Evolutionary conservation across 2,329 filamentous ascomycete species (phyloP).

Genomic region (Nannizzia gypsea): DNA sequence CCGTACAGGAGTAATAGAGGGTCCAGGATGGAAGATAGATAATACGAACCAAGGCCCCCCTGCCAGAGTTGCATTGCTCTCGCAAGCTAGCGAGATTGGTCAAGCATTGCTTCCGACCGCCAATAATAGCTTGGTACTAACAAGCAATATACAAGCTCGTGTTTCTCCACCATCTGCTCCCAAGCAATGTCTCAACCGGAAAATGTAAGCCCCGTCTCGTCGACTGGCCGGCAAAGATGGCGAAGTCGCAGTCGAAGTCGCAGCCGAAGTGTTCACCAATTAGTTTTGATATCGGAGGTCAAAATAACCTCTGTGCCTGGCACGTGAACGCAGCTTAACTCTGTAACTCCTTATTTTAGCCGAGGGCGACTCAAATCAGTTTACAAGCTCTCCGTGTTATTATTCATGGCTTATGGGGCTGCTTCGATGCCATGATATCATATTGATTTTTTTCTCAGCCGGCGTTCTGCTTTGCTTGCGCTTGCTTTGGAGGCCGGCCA

Average conservation of each 20-base stretch:
- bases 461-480: background rate
- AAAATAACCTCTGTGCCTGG: background rate
- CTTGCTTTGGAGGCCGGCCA: background rate
- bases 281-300: background rate
- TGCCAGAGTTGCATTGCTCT: background rate
- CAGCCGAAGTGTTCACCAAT: too few relatives aligned
- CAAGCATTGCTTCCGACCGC: background rate
- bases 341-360: background rate
- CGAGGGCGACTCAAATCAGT: background rate
- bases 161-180: background rate
- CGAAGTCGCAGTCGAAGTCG: background rate
- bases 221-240: background rate
- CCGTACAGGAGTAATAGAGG: background rate
- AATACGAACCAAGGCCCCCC: background rate
- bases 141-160: slow-evolving; percentile 3
- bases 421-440: background rate
- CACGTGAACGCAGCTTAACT: background rate
- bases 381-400: too few relatives aligned
- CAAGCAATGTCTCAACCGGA: background rate
- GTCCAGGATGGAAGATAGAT: background rate
- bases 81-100: slow-evolving; percentile 1
- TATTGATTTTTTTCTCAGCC: too few relatives aligned
- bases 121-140: slow-evolving; percentile 1
- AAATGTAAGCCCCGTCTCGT: background rate
- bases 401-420: too few relatives aligned